Percentiles rank a stretch among this genome's conserved stretches.
phyloP scores from a whole-genome alignment of 2,329 filamentous ascomycete genomes.

The Penicillium thymicola region DNA sequence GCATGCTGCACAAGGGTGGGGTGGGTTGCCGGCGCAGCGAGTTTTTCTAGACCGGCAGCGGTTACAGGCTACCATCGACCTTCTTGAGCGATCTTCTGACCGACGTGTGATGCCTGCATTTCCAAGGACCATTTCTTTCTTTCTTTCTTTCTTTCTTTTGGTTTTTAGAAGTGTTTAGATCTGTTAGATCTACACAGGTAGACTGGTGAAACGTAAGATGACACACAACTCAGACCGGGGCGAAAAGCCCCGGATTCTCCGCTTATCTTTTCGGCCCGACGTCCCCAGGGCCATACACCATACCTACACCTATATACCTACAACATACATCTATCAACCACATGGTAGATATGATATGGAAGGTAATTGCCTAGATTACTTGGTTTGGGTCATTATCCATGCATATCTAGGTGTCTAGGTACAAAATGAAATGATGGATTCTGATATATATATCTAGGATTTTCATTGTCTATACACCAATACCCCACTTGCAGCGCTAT shows the following conservation, averaged over 20 bases:
- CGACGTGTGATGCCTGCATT: conserved; percentile 16
- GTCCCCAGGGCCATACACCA: not conserved
- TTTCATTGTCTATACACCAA: not conserved
- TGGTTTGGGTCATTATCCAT: not conserved
- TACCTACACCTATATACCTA: too few species aligned
- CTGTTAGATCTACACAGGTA: not conserved
- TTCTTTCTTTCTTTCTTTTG: not conserved
- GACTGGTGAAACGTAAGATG: not conserved
- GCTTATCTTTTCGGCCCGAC: conserved; percentile 1
- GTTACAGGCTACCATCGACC: conserved; percentile 36
- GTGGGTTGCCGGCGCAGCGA: conserved; percentile 35
- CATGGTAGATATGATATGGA: not conserved
- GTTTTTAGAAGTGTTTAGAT: not conserved
- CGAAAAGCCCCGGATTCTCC: not conserved
- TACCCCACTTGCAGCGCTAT: not conserved
- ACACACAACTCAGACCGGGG: not conserved
- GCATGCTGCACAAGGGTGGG: conserved; percentile 35
- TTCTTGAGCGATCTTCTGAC: conserved; percentile 20
- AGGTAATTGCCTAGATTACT: too few species aligned
- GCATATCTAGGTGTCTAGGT: not conserved
- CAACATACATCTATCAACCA: too few species aligned
- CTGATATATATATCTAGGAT: not conserved
- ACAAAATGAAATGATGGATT: not conserved
- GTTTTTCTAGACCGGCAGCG: conserved; percentile 38
- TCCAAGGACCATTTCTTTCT: conserved; percentile 13